Base-by-base conservation (phyloP, 495 filamentous ascomycete species). In the Hyaloscypha finlandica region DNA sequence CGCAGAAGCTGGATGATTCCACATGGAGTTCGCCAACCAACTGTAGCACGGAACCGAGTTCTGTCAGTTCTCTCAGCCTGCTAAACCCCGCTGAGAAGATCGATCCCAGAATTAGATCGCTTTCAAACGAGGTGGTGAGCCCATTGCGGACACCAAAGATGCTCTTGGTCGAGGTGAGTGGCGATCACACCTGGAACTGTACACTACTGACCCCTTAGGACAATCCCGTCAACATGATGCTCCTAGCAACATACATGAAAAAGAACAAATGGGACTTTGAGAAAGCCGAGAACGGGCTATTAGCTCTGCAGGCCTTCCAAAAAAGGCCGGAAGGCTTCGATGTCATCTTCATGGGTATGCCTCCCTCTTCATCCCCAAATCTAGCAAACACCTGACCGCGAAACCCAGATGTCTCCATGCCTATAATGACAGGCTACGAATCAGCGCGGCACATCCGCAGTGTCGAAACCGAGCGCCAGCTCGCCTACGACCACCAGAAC, bases 381-480 rank as follows among this genome's bases (percentile, higher is more conserved):
- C 25, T 25, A 25, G 2, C 25, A 25, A 2, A 25, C 25, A 25
- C 25, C 25, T 25, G 2, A 25, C 2, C 25, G 25, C 25, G 25
- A 25, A 25, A 25, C 25, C 22, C 29, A 71, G 81, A 89, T 70
- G 83, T 90, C 8, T 84, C 83, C 48, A 90, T 90, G 88, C 87
- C 87, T 0, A 75, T 86, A 12, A 88, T 88, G 84, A 81, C 85
- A 67, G 86, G 86, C 0, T 82, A 86, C 11, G 81, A 84, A 35
- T 82, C 86, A 14, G 86, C 84, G 0, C 73, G 82, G 22, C 78
- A 80, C 51, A 88, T 88, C 37, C 79, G 86, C 29, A 76, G 76
- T 45, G 75, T 81, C 29, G 86, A 88, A 68, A 31, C 29, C 4
- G 64, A 62, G 35, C 63, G 68, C 31, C 63, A 63, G n/a, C 53